Conservation (phyloP, 495 filamentous ascomycete genomes). For the Astrocystis sublimbata region DNA sequence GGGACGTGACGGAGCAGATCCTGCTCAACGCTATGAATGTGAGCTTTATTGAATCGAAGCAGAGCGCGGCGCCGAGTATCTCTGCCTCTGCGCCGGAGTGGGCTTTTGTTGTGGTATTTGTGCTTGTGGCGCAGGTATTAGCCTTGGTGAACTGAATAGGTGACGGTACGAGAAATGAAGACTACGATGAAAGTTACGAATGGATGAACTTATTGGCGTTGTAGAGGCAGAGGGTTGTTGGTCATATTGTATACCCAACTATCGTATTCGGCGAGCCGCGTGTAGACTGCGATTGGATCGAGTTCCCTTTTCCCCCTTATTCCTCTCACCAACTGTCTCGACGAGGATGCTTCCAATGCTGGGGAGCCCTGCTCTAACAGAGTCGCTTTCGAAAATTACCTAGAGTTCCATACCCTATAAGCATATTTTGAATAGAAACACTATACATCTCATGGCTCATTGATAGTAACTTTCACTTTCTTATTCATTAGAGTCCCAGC, state of each 20-base stretch:
- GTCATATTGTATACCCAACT: neutral
- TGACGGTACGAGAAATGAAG: no score
- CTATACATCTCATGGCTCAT: neutral
- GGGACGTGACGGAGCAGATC: conserved; percentile 21
- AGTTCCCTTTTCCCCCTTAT: neutral
- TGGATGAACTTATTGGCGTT: neutral
- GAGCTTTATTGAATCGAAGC: conserved; percentile 32
- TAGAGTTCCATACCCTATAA: neutral
- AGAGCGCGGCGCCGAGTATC: conserved; percentile 30
- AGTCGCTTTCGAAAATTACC: neutral
- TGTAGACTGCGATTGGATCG: neutral
- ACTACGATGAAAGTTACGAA: neutral
- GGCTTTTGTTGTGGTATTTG: neutral
- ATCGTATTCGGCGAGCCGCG: neutral
- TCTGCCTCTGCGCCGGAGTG: neutral
- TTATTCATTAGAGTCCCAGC: no score
- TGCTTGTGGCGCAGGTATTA: neutral
- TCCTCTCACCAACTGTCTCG: no score
- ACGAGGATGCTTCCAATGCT: neutral
- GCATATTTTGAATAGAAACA: neutral
- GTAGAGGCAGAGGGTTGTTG: neutral
- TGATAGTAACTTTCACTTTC: neutral
- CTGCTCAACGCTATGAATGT: conserved; percentile 31
- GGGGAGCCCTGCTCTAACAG: neutral
- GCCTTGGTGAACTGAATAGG: neutral